Percentiles rank a stretch among this genome's conserved stretches.
Conservation (phyloP, 257 asterid species). For the Fraxinus cuspidata region DNA sequence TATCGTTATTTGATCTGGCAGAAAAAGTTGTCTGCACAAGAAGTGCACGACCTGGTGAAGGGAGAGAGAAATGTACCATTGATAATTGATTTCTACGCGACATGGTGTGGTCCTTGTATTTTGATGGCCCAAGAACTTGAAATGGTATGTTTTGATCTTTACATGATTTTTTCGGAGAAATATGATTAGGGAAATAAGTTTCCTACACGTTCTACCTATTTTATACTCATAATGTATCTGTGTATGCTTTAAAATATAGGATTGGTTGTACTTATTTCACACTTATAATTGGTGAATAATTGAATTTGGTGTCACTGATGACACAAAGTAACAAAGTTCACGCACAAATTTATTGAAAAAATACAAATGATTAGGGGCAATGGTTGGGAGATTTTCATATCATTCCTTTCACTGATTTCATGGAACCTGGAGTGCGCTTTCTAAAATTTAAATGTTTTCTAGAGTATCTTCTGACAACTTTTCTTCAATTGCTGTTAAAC, state of each 20-base stretch:
- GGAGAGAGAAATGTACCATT: conserved; percentile 83
- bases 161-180: background rate
- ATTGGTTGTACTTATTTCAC: background rate
- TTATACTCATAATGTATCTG: no score
- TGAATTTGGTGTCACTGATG: background rate
- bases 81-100: conserved; percentile 86
- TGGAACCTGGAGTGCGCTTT: background rate
- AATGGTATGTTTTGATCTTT: conserved; percentile 59
- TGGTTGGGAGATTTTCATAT: background rate
- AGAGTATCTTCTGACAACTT: background rate
- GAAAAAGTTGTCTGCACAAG: conserved; percentile 84
- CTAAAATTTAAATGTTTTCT: background rate
- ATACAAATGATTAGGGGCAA: no score
- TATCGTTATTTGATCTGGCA: conserved; percentile 26
- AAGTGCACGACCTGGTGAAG: conserved; percentile 75
- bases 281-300: background rate
- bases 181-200: conserved; percentile 9
- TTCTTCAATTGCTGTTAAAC: background rate
- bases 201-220: background rate
- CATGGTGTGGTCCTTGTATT: conserved; percentile 99
- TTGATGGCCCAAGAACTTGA: conserved; percentile 99
- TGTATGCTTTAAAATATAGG: no score
- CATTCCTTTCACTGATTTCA: background rate
- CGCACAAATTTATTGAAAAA: background rate
- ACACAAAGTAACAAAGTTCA: background rate